Evolutionary conservation across 352 stramenopile species (phyloP), one percentile per base, ranked within the genome.

Genomic region (Phytophthora pseudosyringae): DNA sequence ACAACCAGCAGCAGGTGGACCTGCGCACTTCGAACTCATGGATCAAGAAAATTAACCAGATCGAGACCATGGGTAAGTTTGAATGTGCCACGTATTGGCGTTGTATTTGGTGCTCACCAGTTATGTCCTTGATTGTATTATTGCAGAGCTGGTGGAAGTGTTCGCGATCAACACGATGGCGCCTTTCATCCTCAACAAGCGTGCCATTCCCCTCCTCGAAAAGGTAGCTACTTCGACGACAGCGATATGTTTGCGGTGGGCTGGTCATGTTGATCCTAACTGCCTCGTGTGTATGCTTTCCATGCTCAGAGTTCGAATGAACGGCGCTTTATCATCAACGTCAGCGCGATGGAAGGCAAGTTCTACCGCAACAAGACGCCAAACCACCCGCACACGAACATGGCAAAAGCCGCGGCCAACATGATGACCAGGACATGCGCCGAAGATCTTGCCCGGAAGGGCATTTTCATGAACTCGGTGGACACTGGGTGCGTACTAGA

Each of bases 321-420:
- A 36, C 70, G 73, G 33, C 79, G 76, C 35, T 91, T 88, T 56
- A 97, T 98, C 55, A 91, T 98, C 56, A 98, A 98, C 53, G 95
- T 98, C 13, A 97, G 88, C 26, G 95, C 95, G 13, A 98, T 98
- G 95, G 95, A 98, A 57, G 95, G 95, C 33, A 98, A 98, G 69
- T 98, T 98, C 62, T 98, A 98, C 70, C 75, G 95, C 21, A 95
- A 81, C 68, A 98, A 98, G 76, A 96, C 93, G 64, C 76, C 89
- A 5, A 96, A 98, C 65, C 94, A 98, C 63, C 93, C 95, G 21
- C 95, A 98, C 67, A 98, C 95, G 11, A 98, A 98, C 76, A 98
- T 98, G 91, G 95, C 95, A 41, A 98, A 98, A 70, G 93, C 94
- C n/a, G 94, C 94, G 1, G 86, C 97, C 39, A 99, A 99, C 70